Conservation (phyloP, 257 asterid species). For the Penstemon eatonii region DNA sequence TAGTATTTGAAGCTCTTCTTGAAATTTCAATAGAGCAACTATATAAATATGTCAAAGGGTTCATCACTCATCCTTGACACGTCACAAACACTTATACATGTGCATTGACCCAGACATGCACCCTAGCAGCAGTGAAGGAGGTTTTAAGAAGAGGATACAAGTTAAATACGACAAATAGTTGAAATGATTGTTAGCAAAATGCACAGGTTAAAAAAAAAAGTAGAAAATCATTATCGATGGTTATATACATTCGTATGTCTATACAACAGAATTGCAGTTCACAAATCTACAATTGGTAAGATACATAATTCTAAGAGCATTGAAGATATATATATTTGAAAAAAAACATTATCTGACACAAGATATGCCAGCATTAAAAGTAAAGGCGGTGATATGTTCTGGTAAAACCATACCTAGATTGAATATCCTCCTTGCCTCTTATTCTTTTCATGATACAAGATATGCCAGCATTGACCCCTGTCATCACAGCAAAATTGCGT, state of each 20-base stretch:
- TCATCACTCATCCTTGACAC: no score
- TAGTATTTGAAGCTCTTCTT: neutral
- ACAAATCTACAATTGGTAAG: neutral
- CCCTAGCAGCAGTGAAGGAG: conserved; percentile 5
- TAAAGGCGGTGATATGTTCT: conserved; percentile 1
- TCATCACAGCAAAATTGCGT: conserved; percentile 93
- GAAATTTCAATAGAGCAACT: neutral
- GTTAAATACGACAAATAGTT: neutral
- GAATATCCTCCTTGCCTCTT: conserved; percentile 93
- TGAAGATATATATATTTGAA: neutral
- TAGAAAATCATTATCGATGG: no score
- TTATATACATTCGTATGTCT: no score
- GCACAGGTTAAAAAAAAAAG: neutral
- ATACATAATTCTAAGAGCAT: neutral
- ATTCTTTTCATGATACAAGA: conserved; percentile 83
- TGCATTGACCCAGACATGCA: neutral
- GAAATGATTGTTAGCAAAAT: neutral
- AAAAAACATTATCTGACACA: no score
- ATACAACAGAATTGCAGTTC: neutral
- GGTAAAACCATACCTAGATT: conserved; percentile 59
- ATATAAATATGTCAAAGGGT: no score
- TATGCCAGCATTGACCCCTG: conserved; percentile 91
- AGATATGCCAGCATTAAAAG: no score
- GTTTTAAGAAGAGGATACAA: neutral
- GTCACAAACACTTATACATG: neutral